Conservation (phyloP, 2,329 filamentous ascomycete genomes). For the Fusarium burgessii region DNA sequence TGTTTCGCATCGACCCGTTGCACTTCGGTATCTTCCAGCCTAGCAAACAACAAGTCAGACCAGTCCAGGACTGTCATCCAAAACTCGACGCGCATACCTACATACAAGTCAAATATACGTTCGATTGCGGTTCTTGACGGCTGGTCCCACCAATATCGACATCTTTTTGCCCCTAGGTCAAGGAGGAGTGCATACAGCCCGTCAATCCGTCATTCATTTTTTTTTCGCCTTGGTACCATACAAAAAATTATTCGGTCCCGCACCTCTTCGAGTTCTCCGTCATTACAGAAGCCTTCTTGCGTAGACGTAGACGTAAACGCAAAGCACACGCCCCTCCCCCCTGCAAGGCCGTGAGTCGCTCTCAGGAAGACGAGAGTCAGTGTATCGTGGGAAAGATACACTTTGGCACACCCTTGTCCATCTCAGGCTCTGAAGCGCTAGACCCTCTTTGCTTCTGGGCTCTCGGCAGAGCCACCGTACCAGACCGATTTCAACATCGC, state of each 20-base stretch:
- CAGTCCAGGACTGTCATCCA: constrained; percentile 18
- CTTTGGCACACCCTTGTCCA: constrained; percentile 46
- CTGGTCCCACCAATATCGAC: constrained; percentile 39
- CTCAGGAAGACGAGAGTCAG: constrained; percentile 47
- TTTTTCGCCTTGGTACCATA: constrained; percentile 43
- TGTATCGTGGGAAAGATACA: constrained; percentile 45
- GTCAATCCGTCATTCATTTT: constrained; percentile 49
- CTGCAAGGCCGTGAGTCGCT: constrained; percentile 44
- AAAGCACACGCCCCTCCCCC: constrained; percentile 28
- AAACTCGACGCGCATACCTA: constrained; percentile 28
- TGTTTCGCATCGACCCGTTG: constrained; percentile 32
- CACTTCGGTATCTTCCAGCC: constrained; percentile 39
- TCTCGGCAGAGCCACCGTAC: constrained; percentile 50
- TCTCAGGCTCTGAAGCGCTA: constrained; percentile 51
- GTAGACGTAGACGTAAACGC: constrained; percentile 21
- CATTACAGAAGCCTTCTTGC: constrained; percentile 45
- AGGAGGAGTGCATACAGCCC: constrained; percentile 45
- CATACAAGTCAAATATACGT: constrained; percentile 9
- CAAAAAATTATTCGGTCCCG: constrained; percentile 51
- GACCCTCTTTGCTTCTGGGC: constrained; percentile 51
- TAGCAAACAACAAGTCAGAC: constrained; percentile 21
- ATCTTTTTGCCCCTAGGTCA: constrained; percentile 33
- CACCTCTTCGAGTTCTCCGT: constrained; percentile 41
- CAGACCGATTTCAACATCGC: constrained; percentile 50
- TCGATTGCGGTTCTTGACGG: constrained; percentile 15